Evolutionary conservation across 1,284 basidiomycete genomes (phyloP), one percentile per base, ranked within the genome.

Genomic region (Tilletia horrida): DNA sequence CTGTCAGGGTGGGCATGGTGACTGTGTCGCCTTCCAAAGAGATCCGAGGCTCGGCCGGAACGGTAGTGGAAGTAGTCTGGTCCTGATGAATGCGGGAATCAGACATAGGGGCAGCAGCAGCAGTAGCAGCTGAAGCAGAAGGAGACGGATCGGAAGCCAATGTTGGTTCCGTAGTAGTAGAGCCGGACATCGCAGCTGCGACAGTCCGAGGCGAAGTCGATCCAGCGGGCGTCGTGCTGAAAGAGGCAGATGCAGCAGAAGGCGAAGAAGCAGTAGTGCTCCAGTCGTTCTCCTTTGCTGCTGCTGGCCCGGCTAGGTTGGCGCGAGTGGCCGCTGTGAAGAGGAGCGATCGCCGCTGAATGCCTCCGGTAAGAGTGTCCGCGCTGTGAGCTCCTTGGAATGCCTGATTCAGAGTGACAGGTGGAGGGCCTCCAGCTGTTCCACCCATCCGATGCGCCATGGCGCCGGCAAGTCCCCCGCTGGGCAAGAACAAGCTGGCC

Each of bases 401-500:
- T 14, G 43, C 43, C 13, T 18, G 18, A 18, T 23, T 27, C 43
- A 44, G 16, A 48, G 63, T 23, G 27, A 48, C 48, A 40, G 63
- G 44, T 48, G 63, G n/a, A 43, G 44, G 40, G 42, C 35, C 43
- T 40, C 35, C 35, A 11, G 6, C 35, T 4, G 4, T 40, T 11
- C 35, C 35, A 40, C 35, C 35, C 35, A 59, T 59, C 18, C 55
- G 55, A 21, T 40, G 14, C 7, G 55, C 55, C 55, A 59, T 59
- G 27, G 55, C 55, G 29, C 55, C 31, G 27, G 55, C 55, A 2
- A 59, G 9, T 16, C 29, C n/a, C 2, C 50, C 31, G 29, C 55
- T 68, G 27, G 71, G 66, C 47, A 79, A 43, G 66, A 70, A 79
- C 14, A 78, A 66, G 45, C 77, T 78, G 16, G 76, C 73, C 8